Evolutionary conservation across 2,329 filamentous ascomycete genomes (phyloP).

Genomic region (Dendrostoma leiphaemia): DNA sequence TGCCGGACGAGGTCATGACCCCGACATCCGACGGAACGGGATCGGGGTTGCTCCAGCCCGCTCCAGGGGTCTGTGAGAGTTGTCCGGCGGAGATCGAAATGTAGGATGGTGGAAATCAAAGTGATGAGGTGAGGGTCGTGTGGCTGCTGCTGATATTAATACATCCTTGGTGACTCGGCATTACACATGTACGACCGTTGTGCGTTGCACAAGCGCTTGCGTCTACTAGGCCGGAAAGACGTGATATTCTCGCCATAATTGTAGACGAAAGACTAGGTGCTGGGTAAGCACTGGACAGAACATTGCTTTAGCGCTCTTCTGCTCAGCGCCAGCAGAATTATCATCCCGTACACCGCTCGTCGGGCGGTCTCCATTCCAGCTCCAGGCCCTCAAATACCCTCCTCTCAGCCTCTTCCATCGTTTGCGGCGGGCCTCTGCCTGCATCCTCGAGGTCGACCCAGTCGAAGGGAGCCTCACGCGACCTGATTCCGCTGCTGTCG

Average conservation of each 20-base stretch:
- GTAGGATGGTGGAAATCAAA: neutral
- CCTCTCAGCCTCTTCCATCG: conserved; percentile 73
- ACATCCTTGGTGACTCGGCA: no score
- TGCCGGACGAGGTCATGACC: neutral
- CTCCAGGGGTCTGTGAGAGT: neutral
- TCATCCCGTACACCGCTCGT: conserved; percentile 67
- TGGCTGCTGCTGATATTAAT: no score
- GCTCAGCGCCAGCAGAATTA: neutral
- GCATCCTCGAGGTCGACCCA: conserved; percentile 71
- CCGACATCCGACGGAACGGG: neutral
- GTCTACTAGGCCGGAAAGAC: no score
- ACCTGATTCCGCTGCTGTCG: conserved; percentile 82
- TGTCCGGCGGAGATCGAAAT: neutral
- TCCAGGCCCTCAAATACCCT: conserved; percentile 76
- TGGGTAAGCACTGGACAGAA: no score
- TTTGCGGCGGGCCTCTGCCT: conserved; percentile 48
- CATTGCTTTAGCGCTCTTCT: neutral
- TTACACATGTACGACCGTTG: no score
- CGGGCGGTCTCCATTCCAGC: conserved; percentile 63
- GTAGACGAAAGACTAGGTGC: no score
- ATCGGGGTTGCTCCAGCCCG: neutral
- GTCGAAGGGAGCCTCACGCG: conserved; percentile 44
- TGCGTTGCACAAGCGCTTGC: no score
- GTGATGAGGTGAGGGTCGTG: no score
- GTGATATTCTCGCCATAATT: no score